Percentiles rank a stretch among this genome's conserved stretches.
Evolutionary conservation across 805 yeast species (phyloP).

Genomic region (Kuraishia piskuri): DNA sequence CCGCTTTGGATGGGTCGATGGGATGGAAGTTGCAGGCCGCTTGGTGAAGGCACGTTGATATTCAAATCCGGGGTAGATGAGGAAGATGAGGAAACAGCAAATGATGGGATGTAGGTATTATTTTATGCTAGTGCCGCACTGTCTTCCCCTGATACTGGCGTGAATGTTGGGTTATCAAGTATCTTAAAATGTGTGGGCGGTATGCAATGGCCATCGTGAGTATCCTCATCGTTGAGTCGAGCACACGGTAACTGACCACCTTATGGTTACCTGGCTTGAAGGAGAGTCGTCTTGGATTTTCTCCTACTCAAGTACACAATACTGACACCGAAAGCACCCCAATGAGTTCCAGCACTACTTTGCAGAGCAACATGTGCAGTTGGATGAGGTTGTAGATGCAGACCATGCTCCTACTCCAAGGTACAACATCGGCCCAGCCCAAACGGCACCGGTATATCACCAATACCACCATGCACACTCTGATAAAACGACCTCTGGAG

Average conservation of each 20-base stretch:
- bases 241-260: too few species aligned
- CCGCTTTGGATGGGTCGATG: too few species aligned
- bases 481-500: slow-evolving; percentile 3
- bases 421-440: slow-evolving; percentile 59
- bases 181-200: slow-evolving; percentile 26
- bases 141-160: too few species aligned
- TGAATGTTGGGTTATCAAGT: too few species aligned
- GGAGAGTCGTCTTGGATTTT: not conserved
- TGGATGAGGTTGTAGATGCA: slow-evolving; percentile 16
- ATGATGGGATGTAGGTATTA: too few species aligned
- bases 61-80: not conserved
- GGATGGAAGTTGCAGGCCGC: not conserved
- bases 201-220: slow-evolving; percentile 20
- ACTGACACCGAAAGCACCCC: slow-evolving; percentile 14
- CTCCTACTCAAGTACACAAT: not conserved
- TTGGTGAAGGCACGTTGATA: not conserved
- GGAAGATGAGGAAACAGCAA: not conserved
- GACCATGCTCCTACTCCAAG: slow-evolving; percentile 22
- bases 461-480: not conserved
- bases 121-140: too few species aligned
- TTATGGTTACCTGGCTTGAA: too few species aligned
- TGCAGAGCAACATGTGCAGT: slow-evolving; percentile 14
- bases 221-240: not conserved
- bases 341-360: slow-evolving; percentile 36
- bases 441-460: slow-evolving; percentile 32